Evolutionary conservation across 139 green algal genomes (phyloP), one percentile per base, ranked within the genome.

Genomic region (Asterochloris sp.): DNA sequence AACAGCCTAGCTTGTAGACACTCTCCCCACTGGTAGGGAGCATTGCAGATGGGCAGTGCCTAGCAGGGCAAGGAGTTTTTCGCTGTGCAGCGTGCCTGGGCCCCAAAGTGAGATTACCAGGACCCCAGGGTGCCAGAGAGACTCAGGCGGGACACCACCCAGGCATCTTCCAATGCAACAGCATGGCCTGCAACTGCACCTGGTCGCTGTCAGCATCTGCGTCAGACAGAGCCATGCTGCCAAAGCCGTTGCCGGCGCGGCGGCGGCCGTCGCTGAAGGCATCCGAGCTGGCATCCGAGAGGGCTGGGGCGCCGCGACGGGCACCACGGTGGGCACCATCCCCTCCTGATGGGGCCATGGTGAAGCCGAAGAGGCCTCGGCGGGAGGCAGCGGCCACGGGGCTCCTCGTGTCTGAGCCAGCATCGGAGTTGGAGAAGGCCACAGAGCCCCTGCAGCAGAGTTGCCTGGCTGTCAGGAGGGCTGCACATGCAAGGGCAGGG

Each of bases 341-440:
- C 68, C 60, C 67, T 62, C 60, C 76, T 69, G 60, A 24, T 26
- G 67, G 60, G 47, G 60, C 76, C 76, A 80, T 80, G 60, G 76
- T 80, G 24, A 80, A 27, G 60, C 76, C 76, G 68, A 69, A 80
- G 19, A 38, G 26, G 60, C 54, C 76, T 23, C 76, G 76, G 24
- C 24, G 23, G 47, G 54, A 61, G 13, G 19, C 68, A 15, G 19
- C 66, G 17, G 60, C 60, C 17, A 23, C 76, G 67, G 76, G 47
- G 21, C 21, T 80, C 60, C 23, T 69, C 17, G 38, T n/a, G 11
- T 61, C 28, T 69, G 60, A n/a, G 23, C 60, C 76, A 67, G 38
- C 76, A 60, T 62, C 68, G 75, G 60, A 26, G 60, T 80, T 80
- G 23, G 76, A 80, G 60, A 80, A 80, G 17, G 76, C 76, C 12